A percentile compares a stretch with the other conserved stretches of the same genome.
Evolutionary conservation across 176 grass and related monocot species (phyloP).

Genomic region (Oryza meridionalis): DNA sequence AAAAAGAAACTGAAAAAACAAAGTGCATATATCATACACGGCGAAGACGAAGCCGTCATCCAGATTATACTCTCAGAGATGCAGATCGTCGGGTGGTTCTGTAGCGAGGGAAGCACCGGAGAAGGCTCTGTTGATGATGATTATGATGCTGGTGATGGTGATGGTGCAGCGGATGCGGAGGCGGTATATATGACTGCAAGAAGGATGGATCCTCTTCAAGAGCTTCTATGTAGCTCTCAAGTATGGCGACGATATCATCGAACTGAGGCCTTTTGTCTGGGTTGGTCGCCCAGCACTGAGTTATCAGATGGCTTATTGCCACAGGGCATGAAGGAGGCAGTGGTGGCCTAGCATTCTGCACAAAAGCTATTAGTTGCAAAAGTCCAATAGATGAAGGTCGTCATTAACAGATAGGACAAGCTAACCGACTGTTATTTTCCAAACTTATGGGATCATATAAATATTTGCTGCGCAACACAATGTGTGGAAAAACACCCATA

Average conservation of each 20-base stretch:
- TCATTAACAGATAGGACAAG: background rate
- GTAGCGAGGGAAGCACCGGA: constrained; percentile 77
- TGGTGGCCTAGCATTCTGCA: constrained; percentile 89
- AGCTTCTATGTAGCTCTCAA: constrained; percentile 80
- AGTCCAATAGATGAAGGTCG: background rate
- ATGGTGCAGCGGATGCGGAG: constrained; percentile 21
- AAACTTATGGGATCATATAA: background rate
- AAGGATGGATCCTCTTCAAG: constrained; percentile 63
- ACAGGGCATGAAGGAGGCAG: constrained; percentile 78
- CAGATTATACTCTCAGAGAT: constrained; percentile 51
- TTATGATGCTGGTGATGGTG: constrained; percentile 28
- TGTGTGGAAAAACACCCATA: background rate
- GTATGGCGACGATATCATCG: constrained; percentile 66
- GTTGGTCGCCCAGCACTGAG: constrained; percentile 84
- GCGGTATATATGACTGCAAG: constrained; percentile 76
- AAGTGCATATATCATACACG: constrained; percentile 51
- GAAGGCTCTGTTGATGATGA: constrained; percentile 54
- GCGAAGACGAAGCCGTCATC: background rate
- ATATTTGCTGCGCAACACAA: background rate
- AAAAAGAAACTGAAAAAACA: constrained; percentile 13
- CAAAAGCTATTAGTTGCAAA: constrained; percentile 15
- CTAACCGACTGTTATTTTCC: background rate
- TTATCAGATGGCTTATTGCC: constrained; percentile 92
- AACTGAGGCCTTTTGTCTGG: constrained; percentile 82
- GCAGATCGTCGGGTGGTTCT: constrained; percentile 52